A percentile compares a stretch with the other conserved stretches of the same genome.
Evolutionary conservation across 2,329 filamentous ascomycete genomes (phyloP).

Genomic region (Hypomyces rosellus): DNA sequence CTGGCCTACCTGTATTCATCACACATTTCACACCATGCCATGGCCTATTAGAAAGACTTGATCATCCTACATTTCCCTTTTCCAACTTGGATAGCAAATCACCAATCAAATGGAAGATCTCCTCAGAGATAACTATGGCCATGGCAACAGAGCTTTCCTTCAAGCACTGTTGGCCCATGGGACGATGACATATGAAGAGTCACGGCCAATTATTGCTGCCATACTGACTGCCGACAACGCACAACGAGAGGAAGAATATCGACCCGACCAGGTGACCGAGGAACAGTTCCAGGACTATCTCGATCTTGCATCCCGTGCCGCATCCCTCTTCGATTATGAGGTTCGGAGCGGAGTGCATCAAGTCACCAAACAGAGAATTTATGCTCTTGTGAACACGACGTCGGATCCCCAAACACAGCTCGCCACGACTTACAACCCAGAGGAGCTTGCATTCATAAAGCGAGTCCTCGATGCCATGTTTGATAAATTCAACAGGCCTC

Average conservation of each 20-base stretch:
- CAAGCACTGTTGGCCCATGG: constrained; percentile 80
- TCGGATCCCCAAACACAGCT: constrained; percentile 82
- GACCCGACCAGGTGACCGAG: constrained; percentile 58
- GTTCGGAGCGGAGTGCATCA: constrained; percentile 73
- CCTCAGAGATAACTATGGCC: constrained; percentile 35
- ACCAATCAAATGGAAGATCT: constrained; percentile 20
- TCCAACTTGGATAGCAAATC: not conserved
- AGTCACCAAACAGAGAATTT: constrained; percentile 58
- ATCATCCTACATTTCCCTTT: too few species aligned
- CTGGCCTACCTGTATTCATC: too few species aligned
- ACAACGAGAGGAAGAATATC: constrained; percentile 30
- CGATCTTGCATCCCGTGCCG: constrained; percentile 60
- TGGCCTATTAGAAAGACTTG: too few species aligned
- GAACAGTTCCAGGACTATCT: constrained; percentile 65
- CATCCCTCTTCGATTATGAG: constrained; percentile 80
- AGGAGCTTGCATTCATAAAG: constrained; percentile 87
- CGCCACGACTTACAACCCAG: constrained; percentile 70
- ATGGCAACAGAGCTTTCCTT: constrained; percentile 80
- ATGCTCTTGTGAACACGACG: constrained; percentile 80
- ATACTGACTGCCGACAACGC: constrained; percentile 57
- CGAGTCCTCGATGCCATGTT: constrained; percentile 88
- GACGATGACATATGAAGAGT: constrained; percentile 68
- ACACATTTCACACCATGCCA: too few species aligned
- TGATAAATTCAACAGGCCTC: constrained; percentile 72
- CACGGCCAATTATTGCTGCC: constrained; percentile 65